These are phyloP conservation scores for Theileria luwenshuni DNA, from an alignment of 169 alveolate species.

Conservation along the genomic window DNA sequence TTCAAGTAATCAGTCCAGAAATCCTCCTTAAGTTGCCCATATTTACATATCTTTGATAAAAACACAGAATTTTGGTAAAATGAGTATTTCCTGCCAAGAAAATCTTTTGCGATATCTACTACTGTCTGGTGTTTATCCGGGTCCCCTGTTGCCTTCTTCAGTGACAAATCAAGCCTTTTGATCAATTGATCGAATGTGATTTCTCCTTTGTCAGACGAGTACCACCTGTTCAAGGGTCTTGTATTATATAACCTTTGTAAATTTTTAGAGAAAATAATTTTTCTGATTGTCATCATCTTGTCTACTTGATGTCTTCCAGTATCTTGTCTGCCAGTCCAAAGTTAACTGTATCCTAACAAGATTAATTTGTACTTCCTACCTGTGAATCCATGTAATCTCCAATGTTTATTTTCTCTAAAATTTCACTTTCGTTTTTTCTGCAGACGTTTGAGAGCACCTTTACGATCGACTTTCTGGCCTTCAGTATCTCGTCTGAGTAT, in stretches of 20 bases:
- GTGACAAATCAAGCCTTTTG: neutral
- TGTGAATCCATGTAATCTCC: conserved; percentile 40
- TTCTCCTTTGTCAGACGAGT: neutral
- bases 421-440: conserved; percentile 36
- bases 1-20: conserved; percentile 10
- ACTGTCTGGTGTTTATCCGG: neutral
- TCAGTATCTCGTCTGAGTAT: conserved; percentile 70
- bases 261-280: neutral
- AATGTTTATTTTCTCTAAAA: conserved; percentile 18
- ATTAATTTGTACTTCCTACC: conserved; percentile 2
- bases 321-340: conserved; percentile 61
- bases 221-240: neutral
- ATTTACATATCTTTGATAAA: conserved; percentile 9
- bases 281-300: neutral
- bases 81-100: neutral
- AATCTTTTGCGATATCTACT: conserved; percentile 2
- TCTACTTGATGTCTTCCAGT: conserved; percentile 12
- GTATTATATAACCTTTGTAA: neutral
- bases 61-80: neutral
- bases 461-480: conserved; percentile 64
- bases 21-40: neutral
- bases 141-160: neutral
- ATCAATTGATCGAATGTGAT: neutral
- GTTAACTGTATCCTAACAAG: conserved; percentile 32
- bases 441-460: conserved; percentile 61